Evolutionary conservation across 1,284 basidiomycete species (phyloP), one percentile per base, ranked within the genome.

Genomic region (Peniophora sp.): DNA sequence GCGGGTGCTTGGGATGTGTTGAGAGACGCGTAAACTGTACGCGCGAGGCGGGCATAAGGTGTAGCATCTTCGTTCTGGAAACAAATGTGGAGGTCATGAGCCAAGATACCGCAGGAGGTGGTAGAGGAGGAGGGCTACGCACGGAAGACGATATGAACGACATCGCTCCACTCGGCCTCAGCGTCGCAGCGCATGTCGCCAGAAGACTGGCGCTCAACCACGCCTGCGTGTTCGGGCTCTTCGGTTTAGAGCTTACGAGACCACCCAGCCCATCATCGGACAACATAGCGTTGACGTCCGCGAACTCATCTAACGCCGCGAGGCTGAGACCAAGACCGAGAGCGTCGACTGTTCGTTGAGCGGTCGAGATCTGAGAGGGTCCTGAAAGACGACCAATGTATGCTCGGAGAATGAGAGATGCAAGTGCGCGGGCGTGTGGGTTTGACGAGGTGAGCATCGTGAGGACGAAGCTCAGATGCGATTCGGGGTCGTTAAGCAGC

Each of bases 21-120:
- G 27, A 81, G 79, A 38, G 89, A 59, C 27, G 61, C 65, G 63
- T 94, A 94, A 1, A 89, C 63, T 3, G 66, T 63, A 36, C 82
- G 78, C 64, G 79, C 72, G 46, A 89, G 68, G 20, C 65, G 61
- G 17, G 83, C 69, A 54, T 83, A 89, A 23, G 63, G 56, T 2
- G 63, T 54, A 52, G 68, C 66, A 3, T 50, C 52, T 23, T 56
- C 55, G 34, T 20, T 57, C 60, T 65, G 23, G 5, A 45, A 5
- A 45, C n/a, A n/a, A n/a, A n/a, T n/a, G n/a, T n/a, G n/a, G n/a
- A n/a, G n/a, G n/a, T n/a, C n/a, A n/a, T n/a, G n/a, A n/a, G n/a
- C n/a, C n/a, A n/a, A n/a, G n/a, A n/a, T n/a, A n/a, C 24, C n/a
- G 27, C 27, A 12, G 20, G 44, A 23, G 14, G 8, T 23, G n/a